Conservation (phyloP, 768 basidiomycete genomes). For the Xerocomellus chrysenteron region DNA sequence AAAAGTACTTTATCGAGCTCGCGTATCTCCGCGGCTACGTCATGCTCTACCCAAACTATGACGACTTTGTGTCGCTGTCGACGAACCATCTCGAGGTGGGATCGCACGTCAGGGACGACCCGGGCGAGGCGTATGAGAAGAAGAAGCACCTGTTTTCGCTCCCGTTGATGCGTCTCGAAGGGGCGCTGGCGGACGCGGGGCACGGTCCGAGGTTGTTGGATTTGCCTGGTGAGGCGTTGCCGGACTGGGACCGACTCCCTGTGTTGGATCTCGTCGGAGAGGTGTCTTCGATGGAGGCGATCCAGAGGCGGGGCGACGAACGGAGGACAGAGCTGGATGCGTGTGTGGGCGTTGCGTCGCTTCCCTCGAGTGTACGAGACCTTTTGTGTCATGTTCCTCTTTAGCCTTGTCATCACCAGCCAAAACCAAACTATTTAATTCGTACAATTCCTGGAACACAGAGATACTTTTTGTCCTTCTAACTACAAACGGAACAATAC, state of each 20-base stretch:
- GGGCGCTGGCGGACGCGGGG: constrained; percentile 8
- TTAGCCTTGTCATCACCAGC: constrained; percentile 4
- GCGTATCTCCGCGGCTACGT: constrained; percentile 78
- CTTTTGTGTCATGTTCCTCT: constrained; percentile 17
- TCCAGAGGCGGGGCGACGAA: constrained; percentile 36
- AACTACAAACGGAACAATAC: constrained; percentile 5
- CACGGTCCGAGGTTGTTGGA: constrained; percentile 46
- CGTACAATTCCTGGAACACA: constrained; percentile 17
- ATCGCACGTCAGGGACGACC: constrained; percentile 66
- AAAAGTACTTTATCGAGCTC: constrained; percentile 86
- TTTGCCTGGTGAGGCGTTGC: constrained; percentile 54
- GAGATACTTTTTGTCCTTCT: constrained; percentile 22
- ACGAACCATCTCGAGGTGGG: constrained; percentile 91
- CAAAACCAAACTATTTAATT: constrained; percentile 13
- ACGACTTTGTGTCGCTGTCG: constrained; percentile 68
- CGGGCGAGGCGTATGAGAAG: constrained; percentile 44
- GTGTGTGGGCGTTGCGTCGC: constrained; percentile 24
- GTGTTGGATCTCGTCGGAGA: constrained; percentile 66
- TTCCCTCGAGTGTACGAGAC: constrained; percentile 26
- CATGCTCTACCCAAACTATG: constrained; percentile 89
- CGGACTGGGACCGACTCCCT: constrained; percentile 56
- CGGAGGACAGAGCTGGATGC: constrained; percentile 36
- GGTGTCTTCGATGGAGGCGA: constrained; percentile 34
- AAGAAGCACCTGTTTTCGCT: constrained; percentile 66
- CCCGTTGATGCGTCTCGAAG: constrained; percentile 58